phyloP scores from a whole-genome alignment of 2,329 filamentous ascomycete genomes.

The Alternaria longipes region DNA sequence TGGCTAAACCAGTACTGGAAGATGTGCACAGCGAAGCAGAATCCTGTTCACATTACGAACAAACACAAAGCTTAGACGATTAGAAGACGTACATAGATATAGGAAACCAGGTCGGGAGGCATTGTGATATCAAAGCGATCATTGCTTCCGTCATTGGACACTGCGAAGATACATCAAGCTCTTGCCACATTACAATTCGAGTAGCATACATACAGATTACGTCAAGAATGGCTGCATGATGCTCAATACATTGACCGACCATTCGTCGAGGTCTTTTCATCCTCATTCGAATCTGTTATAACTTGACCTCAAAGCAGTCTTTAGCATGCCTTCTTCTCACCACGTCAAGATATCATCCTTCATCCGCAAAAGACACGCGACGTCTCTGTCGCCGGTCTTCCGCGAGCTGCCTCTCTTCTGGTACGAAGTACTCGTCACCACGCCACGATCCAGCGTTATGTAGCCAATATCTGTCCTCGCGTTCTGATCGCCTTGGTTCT shows the following conservation, averaged over 20 bases:
- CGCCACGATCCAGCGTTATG: not conserved
- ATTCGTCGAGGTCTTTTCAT: not conserved
- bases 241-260: not conserved
- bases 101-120: no score
- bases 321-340: not conserved
- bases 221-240: accelerated
- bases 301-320: not conserved
- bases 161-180: no score
- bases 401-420: not conserved
- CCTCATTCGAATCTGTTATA: no score
- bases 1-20: no score
- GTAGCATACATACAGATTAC: accelerated
- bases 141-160: no score
- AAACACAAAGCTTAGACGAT: no score
- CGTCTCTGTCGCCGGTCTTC: not conserved
- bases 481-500: not conserved
- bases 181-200: no score
- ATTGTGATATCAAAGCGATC: no score
- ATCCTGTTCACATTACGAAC: no score
- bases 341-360: not conserved
- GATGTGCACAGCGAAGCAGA: no score
- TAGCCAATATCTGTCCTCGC: not conserved
- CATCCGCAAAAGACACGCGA: conserved; percentile 1
- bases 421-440: not conserved
- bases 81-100: no score